These are phyloP conservation scores for Myxozyma udenii DNA, from an alignment of 805 yeast genomes.

Conservation along the genomic window DNA sequence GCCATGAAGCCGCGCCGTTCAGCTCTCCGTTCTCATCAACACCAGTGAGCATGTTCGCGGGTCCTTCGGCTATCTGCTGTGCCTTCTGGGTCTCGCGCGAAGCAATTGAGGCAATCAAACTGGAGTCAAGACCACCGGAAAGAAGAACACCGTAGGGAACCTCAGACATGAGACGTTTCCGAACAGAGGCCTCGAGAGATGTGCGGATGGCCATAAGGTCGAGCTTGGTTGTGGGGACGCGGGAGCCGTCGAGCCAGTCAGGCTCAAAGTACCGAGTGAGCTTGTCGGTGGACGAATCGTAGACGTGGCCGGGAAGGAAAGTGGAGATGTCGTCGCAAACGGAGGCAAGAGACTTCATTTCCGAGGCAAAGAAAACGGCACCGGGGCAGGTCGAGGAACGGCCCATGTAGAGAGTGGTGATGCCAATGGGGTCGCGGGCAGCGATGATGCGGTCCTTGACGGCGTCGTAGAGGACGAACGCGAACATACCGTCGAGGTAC, in stretches of 20 bases:
- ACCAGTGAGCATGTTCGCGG: conserved; percentile 70
- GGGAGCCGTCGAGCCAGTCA: conserved; percentile 84
- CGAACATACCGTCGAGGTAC: conserved; percentile 96
- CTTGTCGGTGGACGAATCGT: conserved; percentile 85
- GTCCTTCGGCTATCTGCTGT: conserved; percentile 13
- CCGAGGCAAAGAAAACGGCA: conserved; percentile 87
- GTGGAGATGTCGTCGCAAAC: conserved; percentile 91
- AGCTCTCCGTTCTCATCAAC: conserved; percentile 85
- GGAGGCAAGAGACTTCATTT: conserved; percentile 87
- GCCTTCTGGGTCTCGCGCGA: conserved; percentile 92
- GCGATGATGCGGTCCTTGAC: conserved; percentile 84
- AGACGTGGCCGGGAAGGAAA: conserved; percentile 98
- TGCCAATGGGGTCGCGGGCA: conserved; percentile 98
- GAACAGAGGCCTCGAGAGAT: conserved; percentile 85
- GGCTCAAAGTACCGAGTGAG: conserved; percentile 87
- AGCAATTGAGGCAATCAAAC: conserved; percentile 94
- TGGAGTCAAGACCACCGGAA: conserved; percentile 97
- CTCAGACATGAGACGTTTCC: conserved; percentile 99
- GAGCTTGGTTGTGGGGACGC: conserved; percentile 71
- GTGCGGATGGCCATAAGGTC: conserved; percentile 72
- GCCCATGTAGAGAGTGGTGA: conserved; percentile 95
- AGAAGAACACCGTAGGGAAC: conserved; percentile 97
- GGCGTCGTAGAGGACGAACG: conserved; percentile 86
- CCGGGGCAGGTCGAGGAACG: conserved; percentile 62
- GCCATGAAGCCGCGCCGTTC: conserved; percentile 57